Conservation (phyloP, 306 rosid species). For the Vigna mungo region DNA sequence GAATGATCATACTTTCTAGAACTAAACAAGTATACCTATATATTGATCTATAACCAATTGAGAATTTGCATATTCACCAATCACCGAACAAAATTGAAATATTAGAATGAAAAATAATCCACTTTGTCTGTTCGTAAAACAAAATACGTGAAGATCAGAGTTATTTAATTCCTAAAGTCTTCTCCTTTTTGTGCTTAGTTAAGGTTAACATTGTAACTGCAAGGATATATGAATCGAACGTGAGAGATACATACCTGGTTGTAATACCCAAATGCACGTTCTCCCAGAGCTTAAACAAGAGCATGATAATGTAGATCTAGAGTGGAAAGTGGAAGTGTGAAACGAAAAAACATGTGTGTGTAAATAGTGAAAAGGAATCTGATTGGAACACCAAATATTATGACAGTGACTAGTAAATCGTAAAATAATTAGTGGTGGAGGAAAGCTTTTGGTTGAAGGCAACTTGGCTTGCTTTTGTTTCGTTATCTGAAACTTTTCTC, state of each 20-base stretch:
- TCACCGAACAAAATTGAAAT: not conserved
- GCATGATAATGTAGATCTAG: conserved; percentile 15
- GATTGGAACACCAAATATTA: conserved; percentile 31
- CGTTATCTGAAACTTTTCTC: not conserved
- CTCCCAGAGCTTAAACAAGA: not conserved
- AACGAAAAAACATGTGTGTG: not conserved
- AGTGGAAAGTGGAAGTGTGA: conserved; percentile 2
- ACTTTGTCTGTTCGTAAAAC: conserved; percentile 17
- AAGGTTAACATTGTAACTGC: not conserved
- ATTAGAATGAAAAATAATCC: not conserved
- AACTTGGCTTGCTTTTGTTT: conserved; percentile 15
- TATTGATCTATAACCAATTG: conserved; percentile 27
- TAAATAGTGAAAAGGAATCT: conserved; percentile 8
- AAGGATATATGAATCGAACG: not conserved
- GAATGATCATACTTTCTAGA: not conserved
- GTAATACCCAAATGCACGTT: not conserved
- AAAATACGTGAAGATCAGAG: conserved; percentile 7
- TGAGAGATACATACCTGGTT: conserved; percentile 18
- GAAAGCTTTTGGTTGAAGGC: conserved; percentile 33
- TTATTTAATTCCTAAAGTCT: not conserved
- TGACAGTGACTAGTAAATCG: conserved; percentile 34
- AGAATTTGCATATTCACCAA: not conserved
- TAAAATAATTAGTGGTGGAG: conserved; percentile 33
- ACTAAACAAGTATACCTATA: conserved; percentile 1
- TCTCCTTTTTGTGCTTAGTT: not conserved